Percentiles rank a stretch among this genome's conserved stretches.
Evolutionary conservation across 257 asterid genomes (phyloP).

Genomic region (Lycium ferocissimum): DNA sequence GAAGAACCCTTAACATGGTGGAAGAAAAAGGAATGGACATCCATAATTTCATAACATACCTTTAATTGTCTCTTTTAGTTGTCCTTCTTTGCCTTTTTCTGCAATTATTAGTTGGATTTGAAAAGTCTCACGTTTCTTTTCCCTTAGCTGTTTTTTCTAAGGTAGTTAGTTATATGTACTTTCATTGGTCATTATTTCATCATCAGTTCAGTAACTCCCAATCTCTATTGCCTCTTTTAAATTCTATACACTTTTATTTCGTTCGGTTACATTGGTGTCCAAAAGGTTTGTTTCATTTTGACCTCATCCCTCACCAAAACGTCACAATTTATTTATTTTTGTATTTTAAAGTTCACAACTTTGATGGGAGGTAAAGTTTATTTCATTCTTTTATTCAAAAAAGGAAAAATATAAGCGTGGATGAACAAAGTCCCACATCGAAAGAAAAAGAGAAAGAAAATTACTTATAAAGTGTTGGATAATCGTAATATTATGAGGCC

Average conservation of each 20-base stretch:
- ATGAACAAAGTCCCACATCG: neutral
- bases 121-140: neutral
- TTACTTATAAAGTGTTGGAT: no score
- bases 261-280: neutral
- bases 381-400: neutral
- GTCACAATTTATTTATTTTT: neutral
- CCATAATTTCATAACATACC: no score
- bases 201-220: neutral
- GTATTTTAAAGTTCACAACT: neutral
- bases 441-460: neutral
- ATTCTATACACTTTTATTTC: neutral
- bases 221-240: neutral
- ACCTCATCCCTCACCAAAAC: neutral
- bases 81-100: neutral
- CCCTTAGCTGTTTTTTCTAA: neutral
- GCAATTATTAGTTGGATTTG: neutral
- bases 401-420: no score
- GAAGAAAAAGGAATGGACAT: no score
- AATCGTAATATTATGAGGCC: no score
- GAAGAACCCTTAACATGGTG: no score
- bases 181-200: neutral
- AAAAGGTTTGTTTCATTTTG: neutral
- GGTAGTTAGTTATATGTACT: slow-evolving; percentile 3
- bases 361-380: neutral
- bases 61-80: neutral